Evolutionary conservation across 805 yeast species (phyloP).

Genomic region (Blastobotrys chiropterorum): DNA sequence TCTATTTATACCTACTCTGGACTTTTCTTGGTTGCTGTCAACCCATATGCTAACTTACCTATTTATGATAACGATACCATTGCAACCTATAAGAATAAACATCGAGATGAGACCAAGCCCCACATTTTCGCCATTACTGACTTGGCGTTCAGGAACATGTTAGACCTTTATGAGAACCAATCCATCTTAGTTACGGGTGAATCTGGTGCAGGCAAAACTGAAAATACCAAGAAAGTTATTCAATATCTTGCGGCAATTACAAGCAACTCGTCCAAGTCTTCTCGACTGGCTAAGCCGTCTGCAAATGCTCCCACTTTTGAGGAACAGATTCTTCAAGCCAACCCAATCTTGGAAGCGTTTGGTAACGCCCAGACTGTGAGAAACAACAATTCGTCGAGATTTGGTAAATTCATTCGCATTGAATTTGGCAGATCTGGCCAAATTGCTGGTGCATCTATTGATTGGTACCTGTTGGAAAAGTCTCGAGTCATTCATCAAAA

Average conservation of each 20-base stretch:
- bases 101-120: slow-evolving; percentile 51
- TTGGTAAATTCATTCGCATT: slow-evolving; percentile 91
- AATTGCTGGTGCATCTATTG: slow-evolving; percentile 85
- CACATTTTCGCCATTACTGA: slow-evolving; percentile 91
- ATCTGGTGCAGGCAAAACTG: slow-evolving; percentile 98
- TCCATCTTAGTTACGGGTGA: slow-evolving; percentile 97
- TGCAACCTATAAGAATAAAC: slow-evolving; percentile 46
- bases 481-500: slow-evolving; percentile 83
- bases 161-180: slow-evolving; percentile 68
- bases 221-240: slow-evolving; percentile 89
- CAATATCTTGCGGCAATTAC: slow-evolving; percentile 84
- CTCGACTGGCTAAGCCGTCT: slow-evolving; percentile 20
- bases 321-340: slow-evolving; percentile 81
- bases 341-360: slow-evolving; percentile 91
- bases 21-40: slow-evolving; percentile 86
- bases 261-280: slow-evolving; percentile 23
- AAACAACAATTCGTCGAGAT: slow-evolving; percentile 91
- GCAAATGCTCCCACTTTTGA: slow-evolving; percentile 49
- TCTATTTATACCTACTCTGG: slow-evolving; percentile 92
- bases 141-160: slow-evolving; percentile 70
- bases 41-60: slow-evolving; percentile 75
- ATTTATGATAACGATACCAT: slow-evolving; percentile 61
- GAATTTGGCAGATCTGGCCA: slow-evolving; percentile 59
- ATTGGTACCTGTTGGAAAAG: slow-evolving; percentile 90
- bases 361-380: slow-evolving; percentile 96